These are phyloP conservation scores for Phialophora expanda DNA, from an alignment of 2,329 filamentous ascomycete genomes.

Conservation along the genomic window DNA sequence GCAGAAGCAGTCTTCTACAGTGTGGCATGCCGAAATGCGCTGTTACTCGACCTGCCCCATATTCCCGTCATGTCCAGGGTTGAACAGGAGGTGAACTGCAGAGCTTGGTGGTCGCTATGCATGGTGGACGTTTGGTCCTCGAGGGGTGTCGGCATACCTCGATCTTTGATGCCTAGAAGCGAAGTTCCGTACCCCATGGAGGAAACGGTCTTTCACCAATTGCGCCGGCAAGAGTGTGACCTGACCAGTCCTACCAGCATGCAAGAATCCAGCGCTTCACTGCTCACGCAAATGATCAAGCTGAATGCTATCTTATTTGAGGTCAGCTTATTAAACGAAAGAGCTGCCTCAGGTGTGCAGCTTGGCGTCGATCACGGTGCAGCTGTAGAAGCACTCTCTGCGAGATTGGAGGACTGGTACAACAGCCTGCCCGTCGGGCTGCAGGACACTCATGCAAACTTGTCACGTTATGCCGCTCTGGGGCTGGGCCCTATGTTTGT, in stretches of 20 bases:
- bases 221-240: constrained; percentile 21
- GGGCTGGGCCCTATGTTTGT: constrained; percentile 54
- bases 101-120: constrained; percentile 50
- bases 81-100: constrained; percentile 47
- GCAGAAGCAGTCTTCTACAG: constrained; percentile 50
- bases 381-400: constrained; percentile 43
- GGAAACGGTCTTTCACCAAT: constrained; percentile 45
- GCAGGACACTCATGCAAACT: constrained; percentile 49
- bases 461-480: constrained; percentile 46
- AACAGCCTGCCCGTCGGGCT: constrained; percentile 45
- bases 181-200: constrained; percentile 47
- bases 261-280: constrained; percentile 23
- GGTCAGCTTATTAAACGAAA: constrained; percentile 50
- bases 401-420: constrained; percentile 47
- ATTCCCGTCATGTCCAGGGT: constrained; percentile 40
- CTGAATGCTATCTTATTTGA: constrained; percentile 49
- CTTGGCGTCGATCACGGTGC: constrained; percentile 16
- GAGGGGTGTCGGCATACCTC: constrained; percentile 45
- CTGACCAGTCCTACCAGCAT: constrained; percentile 19
- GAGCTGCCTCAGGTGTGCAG: constrained; percentile 39
- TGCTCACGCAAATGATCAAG: constrained; percentile 47
- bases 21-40: constrained; percentile 47
- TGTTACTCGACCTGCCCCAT: constrained; percentile 47
- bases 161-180: constrained; percentile 41
- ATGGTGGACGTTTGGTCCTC: constrained; percentile 53